Evolutionary conservation across 768 basidiomycete genomes (phyloP).

Genomic region (Lactarius tabidus): DNA sequence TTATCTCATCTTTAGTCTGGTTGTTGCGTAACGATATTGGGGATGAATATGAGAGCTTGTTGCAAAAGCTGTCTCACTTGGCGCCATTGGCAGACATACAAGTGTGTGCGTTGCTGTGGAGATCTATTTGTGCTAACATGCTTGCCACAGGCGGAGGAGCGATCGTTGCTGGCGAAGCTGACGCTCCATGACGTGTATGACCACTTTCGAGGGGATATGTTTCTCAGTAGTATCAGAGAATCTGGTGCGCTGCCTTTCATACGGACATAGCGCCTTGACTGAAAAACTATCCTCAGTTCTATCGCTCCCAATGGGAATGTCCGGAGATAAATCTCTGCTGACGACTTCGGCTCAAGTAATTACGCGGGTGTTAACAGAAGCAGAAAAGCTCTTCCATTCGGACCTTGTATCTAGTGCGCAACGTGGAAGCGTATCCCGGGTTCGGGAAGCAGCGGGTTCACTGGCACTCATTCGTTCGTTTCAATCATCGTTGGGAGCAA

Average conservation of each 20-base stretch:
- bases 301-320: constrained; percentile 77
- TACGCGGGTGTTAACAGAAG: constrained; percentile 54
- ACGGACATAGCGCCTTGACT: not conserved
- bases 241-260: constrained; percentile 57
- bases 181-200: constrained; percentile 72
- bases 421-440: constrained; percentile 62
- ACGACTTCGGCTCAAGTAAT: constrained; percentile 53
- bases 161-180: constrained; percentile 70
- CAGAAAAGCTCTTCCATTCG: constrained; percentile 67
- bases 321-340: constrained; percentile 39
- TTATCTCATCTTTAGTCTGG: constrained; percentile 49
- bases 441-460: constrained; percentile 71
- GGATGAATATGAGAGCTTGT: constrained; percentile 47
- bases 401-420: constrained; percentile 52
- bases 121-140: not conserved
- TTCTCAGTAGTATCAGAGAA: constrained; percentile 84
- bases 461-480: constrained; percentile 69
- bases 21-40: constrained; percentile 54
- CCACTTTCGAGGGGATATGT: constrained; percentile 81
- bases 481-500: constrained; percentile 71
- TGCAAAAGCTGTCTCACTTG: constrained; percentile 55
- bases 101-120: constrained; percentile 35
- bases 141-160: constrained; percentile 61
- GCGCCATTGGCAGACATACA: constrained; percentile 56
- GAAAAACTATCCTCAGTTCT: constrained; percentile 51